Evolutionary conservation across 768 basidiomycete species (phyloP).

Genomic region (Termitomyces sp.): DNA sequence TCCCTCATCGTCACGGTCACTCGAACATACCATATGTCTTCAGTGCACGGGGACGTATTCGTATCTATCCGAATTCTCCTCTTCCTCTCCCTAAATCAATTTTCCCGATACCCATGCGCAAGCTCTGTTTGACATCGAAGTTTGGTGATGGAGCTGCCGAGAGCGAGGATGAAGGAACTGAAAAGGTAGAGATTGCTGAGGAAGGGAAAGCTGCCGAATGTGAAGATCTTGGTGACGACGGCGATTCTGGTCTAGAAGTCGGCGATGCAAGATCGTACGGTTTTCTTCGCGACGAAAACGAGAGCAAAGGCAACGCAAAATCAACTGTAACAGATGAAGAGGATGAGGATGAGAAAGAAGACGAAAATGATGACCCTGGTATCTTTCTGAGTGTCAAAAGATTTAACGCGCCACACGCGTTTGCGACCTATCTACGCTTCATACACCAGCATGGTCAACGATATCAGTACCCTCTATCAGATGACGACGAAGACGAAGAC

Average conservation of each 20-base stretch:
- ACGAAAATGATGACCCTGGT: slow-evolving; percentile 18
- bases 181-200: slow-evolving; percentile 2
- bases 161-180: slow-evolving; percentile 4
- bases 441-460: slow-evolving; percentile 10
- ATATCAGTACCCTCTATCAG: slow-evolving; percentile 12
- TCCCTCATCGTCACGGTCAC: slow-evolving; percentile 48
- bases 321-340: slow-evolving; percentile 7
- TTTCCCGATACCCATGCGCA: slow-evolving; percentile 14
- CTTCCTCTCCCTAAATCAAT: slow-evolving; percentile 14
- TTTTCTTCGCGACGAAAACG: slow-evolving; percentile 11
- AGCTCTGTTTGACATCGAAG: slow-evolving; percentile 6
- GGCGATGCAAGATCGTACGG: slow-evolving; percentile 14
- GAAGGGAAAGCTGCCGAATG: slow-evolving; percentile 7
- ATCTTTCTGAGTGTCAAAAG: slow-evolving; percentile 2
- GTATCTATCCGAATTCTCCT: slow-evolving; percentile 21
- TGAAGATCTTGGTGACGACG: slow-evolving; percentile 14
- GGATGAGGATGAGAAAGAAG: slow-evolving; percentile 16
- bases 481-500: slow-evolving; percentile 6
- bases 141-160: background rate
- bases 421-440: slow-evolving; percentile 15
- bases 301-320: slow-evolving; percentile 13
- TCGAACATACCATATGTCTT: slow-evolving; percentile 64
- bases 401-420: slow-evolving; percentile 14
- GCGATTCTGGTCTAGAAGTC: slow-evolving; percentile 17
- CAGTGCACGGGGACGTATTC: slow-evolving; percentile 39